Evolutionary conservation across 768 basidiomycete species (phyloP).

Genomic region (Lactarius psammicola): DNA sequence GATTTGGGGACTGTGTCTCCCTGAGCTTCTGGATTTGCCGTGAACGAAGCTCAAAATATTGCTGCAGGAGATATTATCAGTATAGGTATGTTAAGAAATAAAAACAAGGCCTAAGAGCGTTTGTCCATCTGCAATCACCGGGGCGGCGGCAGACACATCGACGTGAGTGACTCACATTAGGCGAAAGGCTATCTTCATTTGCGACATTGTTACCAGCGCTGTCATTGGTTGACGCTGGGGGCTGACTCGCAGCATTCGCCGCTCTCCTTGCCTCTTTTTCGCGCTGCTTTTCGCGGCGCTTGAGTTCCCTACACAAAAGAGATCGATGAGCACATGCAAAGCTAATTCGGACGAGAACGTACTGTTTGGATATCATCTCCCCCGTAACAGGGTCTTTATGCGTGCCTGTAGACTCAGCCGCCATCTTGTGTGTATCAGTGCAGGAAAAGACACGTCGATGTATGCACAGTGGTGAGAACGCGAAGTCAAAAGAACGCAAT

Average conservation of each 20-base stretch:
- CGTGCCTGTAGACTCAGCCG: slow-evolving; percentile 38
- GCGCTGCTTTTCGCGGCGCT: slow-evolving; percentile 87
- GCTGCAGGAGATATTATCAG: slow-evolving; percentile 47
- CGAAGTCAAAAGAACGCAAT: slow-evolving; percentile 1
- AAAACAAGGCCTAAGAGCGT: background rate
- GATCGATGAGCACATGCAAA: slow-evolving; percentile 34
- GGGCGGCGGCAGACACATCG: background rate
- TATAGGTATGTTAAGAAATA: background rate
- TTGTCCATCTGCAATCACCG: background rate
- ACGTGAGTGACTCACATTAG: slow-evolving; percentile 63
- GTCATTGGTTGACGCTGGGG: slow-evolving; percentile 37
- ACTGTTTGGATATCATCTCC: slow-evolving; percentile 97
- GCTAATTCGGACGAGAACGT: slow-evolving; percentile 35
- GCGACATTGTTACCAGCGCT: slow-evolving; percentile 39
- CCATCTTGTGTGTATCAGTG: slow-evolving; percentile 35
- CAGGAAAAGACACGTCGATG: background rate
- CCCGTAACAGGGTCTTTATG: slow-evolving; percentile 87
- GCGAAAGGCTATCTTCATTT: slow-evolving; percentile 83
- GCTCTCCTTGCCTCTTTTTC: slow-evolving; percentile 72
- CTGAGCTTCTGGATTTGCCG: slow-evolving; percentile 85
- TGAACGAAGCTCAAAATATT: slow-evolving; percentile 95
- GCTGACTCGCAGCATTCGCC: slow-evolving; percentile 59
- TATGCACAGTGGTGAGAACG: slow-evolving; percentile 5
- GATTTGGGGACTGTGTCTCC: slow-evolving; percentile 81
- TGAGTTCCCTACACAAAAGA: slow-evolving; percentile 69